These are phyloP conservation scores for Ajuga reptans DNA, from an alignment of 305 asterid species.

Conservation along the genomic window DNA sequence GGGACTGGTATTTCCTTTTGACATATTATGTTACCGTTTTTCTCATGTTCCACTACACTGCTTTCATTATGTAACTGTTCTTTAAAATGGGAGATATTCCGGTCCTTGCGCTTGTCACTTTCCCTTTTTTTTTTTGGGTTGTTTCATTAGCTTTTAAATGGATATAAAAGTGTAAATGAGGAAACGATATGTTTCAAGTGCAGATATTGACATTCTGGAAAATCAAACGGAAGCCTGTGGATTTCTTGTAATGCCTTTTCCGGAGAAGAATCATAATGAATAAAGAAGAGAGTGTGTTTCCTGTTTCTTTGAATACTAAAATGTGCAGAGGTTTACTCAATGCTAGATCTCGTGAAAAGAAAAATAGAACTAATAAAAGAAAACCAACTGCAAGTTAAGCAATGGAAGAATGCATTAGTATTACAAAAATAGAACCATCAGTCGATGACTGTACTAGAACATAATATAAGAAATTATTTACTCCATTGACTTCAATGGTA, in stretches of 20 bases:
- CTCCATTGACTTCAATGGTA: background rate
- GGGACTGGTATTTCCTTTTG: slow-evolving; percentile 64
- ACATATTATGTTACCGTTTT: background rate
- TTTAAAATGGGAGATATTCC: background rate
- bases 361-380: background rate
- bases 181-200: background rate
- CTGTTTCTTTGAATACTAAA: background rate
- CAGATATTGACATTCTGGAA: background rate
- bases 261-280: background rate
- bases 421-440: background rate
- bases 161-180: background rate
- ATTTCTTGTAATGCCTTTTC: background rate
- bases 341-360: background rate
- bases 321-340: background rate
- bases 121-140: background rate
- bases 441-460: background rate
- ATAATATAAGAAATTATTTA: background rate
- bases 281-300: background rate
- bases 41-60: background rate
- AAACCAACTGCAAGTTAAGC: background rate
- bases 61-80: background rate
- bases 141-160: background rate
- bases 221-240: background rate
- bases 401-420: background rate
- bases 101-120: background rate